Evolutionary conservation across 75 land plant genomes (phyloP).

Genomic region (Ceratopteris richardii): DNA sequence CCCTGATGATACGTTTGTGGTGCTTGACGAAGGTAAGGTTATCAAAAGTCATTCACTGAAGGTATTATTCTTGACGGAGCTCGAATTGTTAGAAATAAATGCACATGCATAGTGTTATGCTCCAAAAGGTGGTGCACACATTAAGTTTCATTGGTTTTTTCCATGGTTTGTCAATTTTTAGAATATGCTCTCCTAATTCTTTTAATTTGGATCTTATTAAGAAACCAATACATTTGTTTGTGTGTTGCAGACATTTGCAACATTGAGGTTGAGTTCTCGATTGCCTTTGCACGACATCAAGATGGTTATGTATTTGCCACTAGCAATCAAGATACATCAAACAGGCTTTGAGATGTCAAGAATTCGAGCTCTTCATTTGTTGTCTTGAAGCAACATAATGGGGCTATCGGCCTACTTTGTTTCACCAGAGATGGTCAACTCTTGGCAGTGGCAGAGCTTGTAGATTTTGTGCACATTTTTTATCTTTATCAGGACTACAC

Average conservation of each 20-base stretch:
- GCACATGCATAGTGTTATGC: too few species aligned
- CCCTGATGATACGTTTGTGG: conserved; percentile 72
- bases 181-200: too few species aligned
- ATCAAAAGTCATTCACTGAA: conserved; percentile 76
- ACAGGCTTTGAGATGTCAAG: conserved; percentile 90
- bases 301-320: conserved; percentile 78
- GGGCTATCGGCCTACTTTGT: conserved; percentile 80
- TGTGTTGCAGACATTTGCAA: conserved; percentile 59
- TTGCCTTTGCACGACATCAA: conserved; percentile 97
- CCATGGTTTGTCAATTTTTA: too few species aligned
- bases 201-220: too few species aligned
- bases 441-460: conserved; percentile 97
- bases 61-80: conserved; percentile 44
- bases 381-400: conserved; percentile 82
- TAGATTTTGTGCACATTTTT: conserved; percentile 89
- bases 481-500: conserved; percentile 52
- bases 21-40: conserved; percentile 78
- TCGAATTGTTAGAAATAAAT: too few species aligned
- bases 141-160: too few species aligned
- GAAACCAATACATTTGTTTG: too few species aligned
- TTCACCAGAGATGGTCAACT: conserved; percentile 85
- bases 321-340: conserved; percentile 89
- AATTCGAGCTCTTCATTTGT: conserved; percentile 63
- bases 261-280: conserved; percentile 75
- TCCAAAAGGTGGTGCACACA: too few species aligned